Percentiles rank a stretch among this genome's conserved stretches.
Conservation (phyloP, 108 stramenopile species). For the Tribonema minus region DNA sequence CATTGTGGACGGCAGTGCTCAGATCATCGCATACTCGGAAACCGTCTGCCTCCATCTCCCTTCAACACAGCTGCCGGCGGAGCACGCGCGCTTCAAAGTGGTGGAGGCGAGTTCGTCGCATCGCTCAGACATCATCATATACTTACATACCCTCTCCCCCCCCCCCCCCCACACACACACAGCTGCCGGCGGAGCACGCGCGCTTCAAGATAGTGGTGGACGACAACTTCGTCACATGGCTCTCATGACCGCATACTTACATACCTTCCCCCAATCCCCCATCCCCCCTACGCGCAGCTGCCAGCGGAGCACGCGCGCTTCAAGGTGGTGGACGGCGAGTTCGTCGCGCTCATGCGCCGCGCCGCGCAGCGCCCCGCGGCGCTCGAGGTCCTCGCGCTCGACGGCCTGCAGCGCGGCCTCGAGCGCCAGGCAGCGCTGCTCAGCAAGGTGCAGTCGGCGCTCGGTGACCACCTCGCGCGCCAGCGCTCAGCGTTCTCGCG, state of each 20-base stretch:
- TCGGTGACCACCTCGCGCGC: conserved; percentile 92
- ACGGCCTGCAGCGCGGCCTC: conserved; percentile 81
- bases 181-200: too few relatives aligned
- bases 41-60: too few relatives aligned
- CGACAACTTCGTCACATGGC: too few relatives aligned
- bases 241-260: too few relatives aligned
- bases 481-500: conserved; percentile 89
- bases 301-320: conserved; percentile 83
- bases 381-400: conserved; percentile 67
- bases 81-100: conserved; percentile 88
- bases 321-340: conserved; percentile 89
- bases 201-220: too few relatives aligned
- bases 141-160: too few relatives aligned
- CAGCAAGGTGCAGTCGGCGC: conserved; percentile 84
- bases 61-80: conserved; percentile 75
- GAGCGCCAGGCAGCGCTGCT: conserved; percentile 81
- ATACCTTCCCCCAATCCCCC: too few relatives aligned
- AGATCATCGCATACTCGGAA: too few relatives aligned
- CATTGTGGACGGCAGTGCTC: conserved; percentile 84
- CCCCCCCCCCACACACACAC: too few relatives aligned
- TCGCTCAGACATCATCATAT: too few relatives aligned
- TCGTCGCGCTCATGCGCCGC: conserved; percentile 80
- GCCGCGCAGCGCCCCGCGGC: conserved; percentile 72
- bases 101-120: conserved; percentile 91
- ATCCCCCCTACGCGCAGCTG: too few relatives aligned